These are phyloP conservation scores for Ophiostoma quercus DNA, from an alignment of 2,329 filamentous ascomycete genomes.

Conservation along the genomic window DNA sequence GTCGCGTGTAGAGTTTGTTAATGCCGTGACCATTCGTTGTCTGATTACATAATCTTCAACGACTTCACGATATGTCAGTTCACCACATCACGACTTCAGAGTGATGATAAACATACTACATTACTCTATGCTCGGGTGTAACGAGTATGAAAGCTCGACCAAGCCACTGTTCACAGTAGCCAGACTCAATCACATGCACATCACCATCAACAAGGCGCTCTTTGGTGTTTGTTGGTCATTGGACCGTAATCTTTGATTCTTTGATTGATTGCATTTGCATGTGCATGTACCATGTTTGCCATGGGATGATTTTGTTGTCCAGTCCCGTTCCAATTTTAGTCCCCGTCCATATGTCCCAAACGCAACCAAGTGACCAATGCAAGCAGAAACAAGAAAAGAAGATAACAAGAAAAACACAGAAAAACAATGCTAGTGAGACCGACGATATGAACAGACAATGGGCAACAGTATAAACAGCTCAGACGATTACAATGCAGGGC, in stretches of 20 bases:
- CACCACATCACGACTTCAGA: too few relatives aligned
- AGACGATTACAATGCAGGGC: slow-evolving; percentile 21
- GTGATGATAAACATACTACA: neutral
- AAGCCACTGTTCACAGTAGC: neutral
- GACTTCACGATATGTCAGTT: neutral
- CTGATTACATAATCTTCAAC: neutral
- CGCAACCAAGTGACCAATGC: slow-evolving; percentile 21
- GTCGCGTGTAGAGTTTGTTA: too few relatives aligned
- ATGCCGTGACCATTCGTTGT: neutral
- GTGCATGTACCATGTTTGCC: neutral
- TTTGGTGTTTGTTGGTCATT: neutral
- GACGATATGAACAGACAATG: neutral
- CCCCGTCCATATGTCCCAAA: slow-evolving; percentile 23
- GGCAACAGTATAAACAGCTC: neutral
- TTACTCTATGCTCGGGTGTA: neutral
- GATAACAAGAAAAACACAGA: neutral
- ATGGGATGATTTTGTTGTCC: slow-evolving; percentile 18
- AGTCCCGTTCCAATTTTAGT: slow-evolving; percentile 23
- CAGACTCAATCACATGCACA: neutral
- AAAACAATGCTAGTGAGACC: neutral
- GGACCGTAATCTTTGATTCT: neutral
- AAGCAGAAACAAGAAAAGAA: slow-evolving; percentile 19
- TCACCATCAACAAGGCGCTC: neutral
- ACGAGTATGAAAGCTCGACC: neutral
- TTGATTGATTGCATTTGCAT: too few relatives aligned